Evolutionary conservation across 345 rosid genomes (phyloP).

Genomic region (Limnanthes douglasii): DNA sequence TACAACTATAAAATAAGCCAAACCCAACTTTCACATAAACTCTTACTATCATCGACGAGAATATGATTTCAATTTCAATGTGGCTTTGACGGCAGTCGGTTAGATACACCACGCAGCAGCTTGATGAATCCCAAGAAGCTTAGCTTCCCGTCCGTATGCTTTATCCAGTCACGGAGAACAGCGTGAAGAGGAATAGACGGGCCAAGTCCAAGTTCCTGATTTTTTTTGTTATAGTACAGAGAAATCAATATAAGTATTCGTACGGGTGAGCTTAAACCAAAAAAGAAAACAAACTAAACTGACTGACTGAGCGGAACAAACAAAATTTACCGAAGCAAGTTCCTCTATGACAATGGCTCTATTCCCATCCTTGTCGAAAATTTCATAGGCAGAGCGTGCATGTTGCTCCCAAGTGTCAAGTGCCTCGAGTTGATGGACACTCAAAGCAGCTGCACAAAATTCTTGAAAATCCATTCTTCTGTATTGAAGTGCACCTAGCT

Average conservation of each 20-base stretch:
- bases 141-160: slow-evolving; percentile 77
- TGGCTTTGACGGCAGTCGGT: slow-evolving; percentile 25
- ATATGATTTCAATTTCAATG: slow-evolving; percentile 9
- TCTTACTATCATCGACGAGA: too few species aligned
- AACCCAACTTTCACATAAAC: too few species aligned
- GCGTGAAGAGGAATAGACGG: slow-evolving; percentile 75
- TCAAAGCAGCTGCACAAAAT: slow-evolving; percentile 80
- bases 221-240: too few species aligned
- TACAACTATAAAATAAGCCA: too few species aligned
- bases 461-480: slow-evolving; percentile 92
- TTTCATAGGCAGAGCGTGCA: slow-evolving; percentile 60
- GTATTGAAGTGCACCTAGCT: slow-evolving; percentile 63
- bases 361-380: slow-evolving; percentile 78
- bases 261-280: too few species aligned
- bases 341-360: slow-evolving; percentile 74
- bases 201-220: slow-evolving; percentile 95
- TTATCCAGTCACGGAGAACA: slow-evolving; percentile 80
- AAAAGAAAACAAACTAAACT: neutral
- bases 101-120: slow-evolving; percentile 60
- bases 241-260: too few species aligned
- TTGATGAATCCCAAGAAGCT: slow-evolving; percentile 83
- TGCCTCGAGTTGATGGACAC: slow-evolving; percentile 82
- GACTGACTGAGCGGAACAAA: neutral
- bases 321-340: slow-evolving; percentile 66
- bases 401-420: slow-evolving; percentile 74